phyloP scores from a whole-genome alignment of 1,284 basidiomycete genomes.

The Wallemia ichthyophaga region DNA sequence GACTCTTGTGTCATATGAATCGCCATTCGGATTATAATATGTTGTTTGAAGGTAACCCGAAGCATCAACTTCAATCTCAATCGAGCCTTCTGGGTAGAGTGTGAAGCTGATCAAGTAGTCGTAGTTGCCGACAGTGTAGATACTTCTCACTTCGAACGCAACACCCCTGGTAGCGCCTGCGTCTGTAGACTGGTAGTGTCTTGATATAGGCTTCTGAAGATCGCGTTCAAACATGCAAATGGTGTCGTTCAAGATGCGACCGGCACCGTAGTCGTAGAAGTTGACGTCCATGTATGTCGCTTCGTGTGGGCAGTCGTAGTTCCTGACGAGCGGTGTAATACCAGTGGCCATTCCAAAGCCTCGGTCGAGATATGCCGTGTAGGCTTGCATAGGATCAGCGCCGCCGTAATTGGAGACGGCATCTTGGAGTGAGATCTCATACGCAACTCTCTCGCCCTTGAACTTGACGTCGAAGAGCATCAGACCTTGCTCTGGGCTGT shows the following conservation, averaged over 20 bases:
- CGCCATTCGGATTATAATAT: constrained; percentile 12
- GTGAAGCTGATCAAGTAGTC: constrained; percentile 13
- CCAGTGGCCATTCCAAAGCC: constrained; percentile 29
- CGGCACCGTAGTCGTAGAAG: constrained; percentile 22
- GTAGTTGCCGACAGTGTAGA: constrained; percentile 13
- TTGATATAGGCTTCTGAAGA: constrained; percentile 25
- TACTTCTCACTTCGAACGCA: constrained; percentile 10
- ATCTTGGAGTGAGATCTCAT: constrained; percentile 22
- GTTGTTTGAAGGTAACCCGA: constrained; percentile 14
- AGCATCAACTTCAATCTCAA: constrained; percentile 13
- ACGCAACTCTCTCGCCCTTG: constrained; percentile 29
- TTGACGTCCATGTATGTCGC: constrained; percentile 28
- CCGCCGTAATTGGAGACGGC: constrained; percentile 13
- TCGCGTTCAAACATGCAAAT: constrained; percentile 36
- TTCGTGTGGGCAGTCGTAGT: constrained; percentile 34
- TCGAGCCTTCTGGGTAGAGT: constrained; percentile 13
- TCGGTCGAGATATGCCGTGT: constrained; percentile 32
- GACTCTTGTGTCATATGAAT: constrained; percentile 5
- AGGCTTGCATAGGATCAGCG: constrained; percentile 15
- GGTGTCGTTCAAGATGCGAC: constrained; percentile 19
- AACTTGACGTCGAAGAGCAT: constrained; percentile 34
- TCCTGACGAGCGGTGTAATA: constrained; percentile 23
- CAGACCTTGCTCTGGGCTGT: constrained; percentile 19
- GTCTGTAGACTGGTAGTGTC: constrained; percentile 25
- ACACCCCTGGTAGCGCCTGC: constrained; percentile 14